Base-by-base conservation (phyloP, 179 eudicot genomes). In the Silene noctiflora region DNA sequence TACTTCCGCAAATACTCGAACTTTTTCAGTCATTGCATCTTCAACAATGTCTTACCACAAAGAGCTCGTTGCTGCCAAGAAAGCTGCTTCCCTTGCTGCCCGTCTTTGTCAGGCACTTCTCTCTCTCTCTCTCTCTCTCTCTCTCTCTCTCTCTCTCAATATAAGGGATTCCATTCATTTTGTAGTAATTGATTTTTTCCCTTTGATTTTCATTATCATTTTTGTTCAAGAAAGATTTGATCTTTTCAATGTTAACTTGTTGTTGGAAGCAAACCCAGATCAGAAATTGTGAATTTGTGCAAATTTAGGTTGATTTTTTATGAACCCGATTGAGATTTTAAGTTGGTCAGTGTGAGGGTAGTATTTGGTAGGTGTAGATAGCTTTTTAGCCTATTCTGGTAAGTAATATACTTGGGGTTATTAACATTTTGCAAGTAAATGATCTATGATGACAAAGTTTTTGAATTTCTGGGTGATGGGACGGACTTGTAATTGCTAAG, bases 81-180 rank as follows among this genome's bases (percentile, higher is more conserved):
- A 90, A 86, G 98, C 98, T 42, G 92, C 92, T 29, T 87, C 88
- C 59, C 94, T 94, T 64, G 98, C 98, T 76, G 88, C 98, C 81
- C 83, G 86, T 44, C 90, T 94, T 35, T 94, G 98, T 76, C 96
- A 92, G 96, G 97, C 67, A 66, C 65, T 31, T 74, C 56, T 79
- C 71, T 69, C 66, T 24, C 56, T n/a, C n/a, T n/a, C 65, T 31
- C n/a, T 74, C 56, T 77, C 68, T 69, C 62, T 25, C 56, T 74
- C 56, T 79, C 71, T 69, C 66, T 25, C 48, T 53, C 51, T 46
- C 31, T 59, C 21, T 42, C 33, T 7, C 35, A 9, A 42, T 48
- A 11, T 12, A 10, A 44, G 13, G 51, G 14, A 25, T 66, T 21
- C 5, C 42, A 24, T 24, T 72, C 10, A 10, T 10, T 76, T 67